Evolutionary conservation across 2,329 filamentous ascomycete genomes (phyloP), one percentile per base, ranked within the genome.

Genomic region (Pseudopyricularia javanii): DNA sequence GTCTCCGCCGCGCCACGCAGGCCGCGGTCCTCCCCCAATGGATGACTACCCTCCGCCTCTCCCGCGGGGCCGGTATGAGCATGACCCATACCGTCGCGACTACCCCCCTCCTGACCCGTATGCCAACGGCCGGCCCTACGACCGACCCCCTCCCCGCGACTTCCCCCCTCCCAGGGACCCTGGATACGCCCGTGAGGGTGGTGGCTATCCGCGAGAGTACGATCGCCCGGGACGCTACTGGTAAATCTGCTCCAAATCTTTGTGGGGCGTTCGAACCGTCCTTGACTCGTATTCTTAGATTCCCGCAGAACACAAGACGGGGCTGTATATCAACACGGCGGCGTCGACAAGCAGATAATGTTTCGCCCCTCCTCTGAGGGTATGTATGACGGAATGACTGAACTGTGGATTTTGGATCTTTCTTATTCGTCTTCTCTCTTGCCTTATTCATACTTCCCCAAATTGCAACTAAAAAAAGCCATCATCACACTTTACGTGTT

Each of bases 41-140:
- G 85, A 91, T 56, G 90, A 95, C 63, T 93, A 95, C 56, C 71
- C 71, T 60, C 81, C 82, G 53, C 81, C 77, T 53, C 75, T 85
- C 57, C 34, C 50, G 7, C 49, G 49, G 15, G 75, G 78, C 59
- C 74, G 85, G 54, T 87, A 86, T 62, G 86, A 90, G 54, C 40
- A 45, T 45, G 88, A 93, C 61, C 84, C 85, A 30, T 93, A 91
- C 70, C 78, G 82, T 59, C 74, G 83, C 58, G 79, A 86, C 63
- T 78, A 85, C 62, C 78, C 83, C 58, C 79, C 81, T 49, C 75
- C 65, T 20, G 80, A 83, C 55, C 78, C 79, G 49, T 85, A 85
- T 60, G 71, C 68, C 59, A 79, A 77, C 57, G 76, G 75, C 47
- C 73, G 78, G 45, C 74, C 77, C 3, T 82, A 83, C 58, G 78